phyloP scores from a whole-genome alignment of 345 rosid genomes.

The Limnanthes douglasii region DNA sequence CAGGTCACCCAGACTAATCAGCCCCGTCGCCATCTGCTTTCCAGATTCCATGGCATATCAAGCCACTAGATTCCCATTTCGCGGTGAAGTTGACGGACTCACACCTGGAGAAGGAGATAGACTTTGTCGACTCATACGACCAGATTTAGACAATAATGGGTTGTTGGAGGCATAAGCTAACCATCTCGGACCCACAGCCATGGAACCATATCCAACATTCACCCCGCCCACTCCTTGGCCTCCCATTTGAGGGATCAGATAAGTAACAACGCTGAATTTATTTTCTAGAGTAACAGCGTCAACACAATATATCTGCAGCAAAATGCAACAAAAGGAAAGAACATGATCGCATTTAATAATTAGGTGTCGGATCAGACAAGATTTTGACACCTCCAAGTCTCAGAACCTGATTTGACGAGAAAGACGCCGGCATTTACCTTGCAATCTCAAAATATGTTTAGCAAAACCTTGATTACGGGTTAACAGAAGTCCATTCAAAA shows the following conservation, averaged over 20 bases:
- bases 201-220: slow-evolving; percentile 88
- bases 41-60: slow-evolving; percentile 97
- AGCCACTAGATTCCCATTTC: slow-evolving; percentile 74
- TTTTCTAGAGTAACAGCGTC: slow-evolving; percentile 89
- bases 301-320: slow-evolving; percentile 86
- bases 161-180: slow-evolving; percentile 88
- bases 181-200: slow-evolving; percentile 97
- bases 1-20: slow-evolving; percentile 78
- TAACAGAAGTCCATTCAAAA: slow-evolving; percentile 68
- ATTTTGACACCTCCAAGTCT: too few species aligned
- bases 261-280: slow-evolving; percentile 84
- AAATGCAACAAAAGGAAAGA: slow-evolving; percentile 9
- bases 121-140: slow-evolving; percentile 89
- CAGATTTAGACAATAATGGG: slow-evolving; percentile 57
- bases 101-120: slow-evolving; percentile 89
- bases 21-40: slow-evolving; percentile 75
- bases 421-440: slow-evolving; percentile 53
- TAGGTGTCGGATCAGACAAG: too few species aligned
- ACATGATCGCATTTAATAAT: too few species aligned
- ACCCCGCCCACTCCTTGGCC: slow-evolving; percentile 62
- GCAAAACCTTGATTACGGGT: slow-evolving; percentile 78
- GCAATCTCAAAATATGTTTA: slow-evolving; percentile 55
- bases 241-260: slow-evolving; percentile 81
- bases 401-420: slow-evolving; percentile 32
- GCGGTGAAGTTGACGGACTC: slow-evolving; percentile 94